These are phyloP conservation scores for Dalbergia cochinchinensis DNA, from an alignment of 306 rosid species.

Conservation along the genomic window DNA sequence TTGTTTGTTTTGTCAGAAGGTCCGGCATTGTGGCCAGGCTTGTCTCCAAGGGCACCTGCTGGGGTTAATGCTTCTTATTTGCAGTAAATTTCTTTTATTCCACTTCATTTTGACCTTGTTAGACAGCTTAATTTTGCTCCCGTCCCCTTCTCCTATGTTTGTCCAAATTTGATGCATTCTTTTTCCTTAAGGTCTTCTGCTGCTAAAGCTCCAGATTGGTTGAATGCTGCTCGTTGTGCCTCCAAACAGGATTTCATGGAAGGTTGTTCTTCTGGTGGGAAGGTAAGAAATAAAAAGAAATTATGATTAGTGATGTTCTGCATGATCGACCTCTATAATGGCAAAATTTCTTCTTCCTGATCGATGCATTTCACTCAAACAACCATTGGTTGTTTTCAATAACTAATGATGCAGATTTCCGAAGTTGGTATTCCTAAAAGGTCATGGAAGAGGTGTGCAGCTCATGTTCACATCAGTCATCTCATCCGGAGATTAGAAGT, in stretches of 20 bases:
- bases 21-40: slow-evolving; percentile 55
- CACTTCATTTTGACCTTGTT: slow-evolving; percentile 35
- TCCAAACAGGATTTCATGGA: slow-evolving; percentile 45
- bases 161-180: slow-evolving; percentile 34
- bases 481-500: slow-evolving; percentile 55
- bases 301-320: background rate
- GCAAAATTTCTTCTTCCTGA: background rate
- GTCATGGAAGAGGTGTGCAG: slow-evolving; percentile 67
- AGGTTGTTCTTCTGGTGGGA: slow-evolving; percentile 44
- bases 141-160: background rate
- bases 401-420: slow-evolving; percentile 51
- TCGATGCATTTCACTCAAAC: slow-evolving; percentile 7
- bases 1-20: slow-evolving; percentile 44
- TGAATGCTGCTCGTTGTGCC: slow-evolving; percentile 37
- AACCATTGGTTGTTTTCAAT: slow-evolving; percentile 13
- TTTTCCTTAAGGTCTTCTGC: slow-evolving; percentile 42
- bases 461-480: slow-evolving; percentile 72
- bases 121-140: slow-evolving; percentile 5
- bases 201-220: slow-evolving; percentile 49
- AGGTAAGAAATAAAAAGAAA: slow-evolving; percentile 34
- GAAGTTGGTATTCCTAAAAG: slow-evolving; percentile 39
- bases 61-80: slow-evolving; percentile 39
- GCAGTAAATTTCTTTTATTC: slow-evolving; percentile 45
- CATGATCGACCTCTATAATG: slow-evolving; percentile 6
- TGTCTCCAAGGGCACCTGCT: slow-evolving; percentile 41